A percentile compares a stretch with the other conserved stretches of the same genome.
phyloP scores from a whole-genome alignment of 768 basidiomycete genomes.

The Dacryopinax primogenitus region DNA sequence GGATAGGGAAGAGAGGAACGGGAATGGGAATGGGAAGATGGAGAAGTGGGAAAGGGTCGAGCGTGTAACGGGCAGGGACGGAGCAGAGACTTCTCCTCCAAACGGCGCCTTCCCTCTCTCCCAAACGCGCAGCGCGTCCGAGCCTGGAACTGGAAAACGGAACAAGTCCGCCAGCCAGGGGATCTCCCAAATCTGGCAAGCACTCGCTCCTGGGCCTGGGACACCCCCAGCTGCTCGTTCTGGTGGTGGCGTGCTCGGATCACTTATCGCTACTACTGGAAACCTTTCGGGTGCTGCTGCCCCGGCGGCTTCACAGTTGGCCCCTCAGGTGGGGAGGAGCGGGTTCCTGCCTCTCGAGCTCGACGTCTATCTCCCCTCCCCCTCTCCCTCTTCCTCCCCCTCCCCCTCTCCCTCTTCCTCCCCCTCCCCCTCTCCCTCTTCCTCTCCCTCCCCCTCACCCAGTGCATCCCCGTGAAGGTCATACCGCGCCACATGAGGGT shows the following conservation, averaged over 20 bases:
- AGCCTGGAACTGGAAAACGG: neutral
- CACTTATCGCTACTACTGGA: conserved; percentile 57
- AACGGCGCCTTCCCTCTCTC: conserved; percentile 8
- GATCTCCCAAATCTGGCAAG: conserved; percentile 17
- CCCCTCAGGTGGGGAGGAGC: conserved; percentile 46
- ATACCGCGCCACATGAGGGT: no score
- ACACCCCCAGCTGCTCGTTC: conserved; percentile 35
- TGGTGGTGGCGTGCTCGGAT: conserved; percentile 52
- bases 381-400: no score
- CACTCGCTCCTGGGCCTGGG: conserved; percentile 18
- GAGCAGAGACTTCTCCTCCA: neutral
- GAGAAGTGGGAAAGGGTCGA: neutral
- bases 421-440: no score
- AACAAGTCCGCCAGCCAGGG: conserved; percentile 14
- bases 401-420: no score
- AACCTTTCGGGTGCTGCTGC: conserved; percentile 50
- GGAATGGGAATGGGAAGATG: conserved; percentile 9
- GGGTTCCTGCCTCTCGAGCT: conserved; percentile 59
- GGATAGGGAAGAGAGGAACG: conserved; percentile 18
- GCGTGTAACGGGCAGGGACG: neutral
- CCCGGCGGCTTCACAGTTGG: conserved; percentile 37
- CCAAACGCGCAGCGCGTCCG: neutral
- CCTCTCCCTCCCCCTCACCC: no score
- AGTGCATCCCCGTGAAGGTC: no score
- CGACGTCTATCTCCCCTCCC: no score